These are phyloP conservation scores for Thermomyces lanuginosus DNA, from an alignment of 2,329 filamentous ascomycete genomes.

Conservation along the genomic window DNA sequence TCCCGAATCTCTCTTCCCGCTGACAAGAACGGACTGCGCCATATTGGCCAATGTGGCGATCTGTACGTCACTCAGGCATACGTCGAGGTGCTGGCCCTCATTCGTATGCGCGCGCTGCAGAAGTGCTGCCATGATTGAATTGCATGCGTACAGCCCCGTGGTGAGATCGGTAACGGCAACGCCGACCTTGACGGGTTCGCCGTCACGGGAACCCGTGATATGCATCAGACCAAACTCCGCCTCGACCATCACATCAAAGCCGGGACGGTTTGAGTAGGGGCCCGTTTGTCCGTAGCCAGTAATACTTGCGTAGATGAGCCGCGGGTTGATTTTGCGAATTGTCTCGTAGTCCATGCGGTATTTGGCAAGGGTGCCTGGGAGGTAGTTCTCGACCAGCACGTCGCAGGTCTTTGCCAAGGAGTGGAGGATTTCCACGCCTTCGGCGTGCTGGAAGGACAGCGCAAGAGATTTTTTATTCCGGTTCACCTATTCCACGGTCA, in stretches of 20 bases:
- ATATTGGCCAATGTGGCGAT: constrained; percentile 3
- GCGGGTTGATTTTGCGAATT: constrained; percentile 21
- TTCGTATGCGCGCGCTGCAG: constrained; percentile 23
- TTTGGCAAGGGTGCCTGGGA: constrained; percentile 27
- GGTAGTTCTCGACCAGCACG: constrained; percentile 30
- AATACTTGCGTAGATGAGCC: constrained; percentile 29
- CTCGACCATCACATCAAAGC: constrained; percentile 32
- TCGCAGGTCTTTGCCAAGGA: constrained; percentile 22
- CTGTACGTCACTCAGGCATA: constrained; percentile 29
- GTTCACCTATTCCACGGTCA: no score
- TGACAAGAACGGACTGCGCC: constrained; percentile 1
- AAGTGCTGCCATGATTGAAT: constrained; percentile 29
- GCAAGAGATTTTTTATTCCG: constrained; percentile 30
- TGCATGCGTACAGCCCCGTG: constrained; percentile 31
- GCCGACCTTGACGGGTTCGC: constrained; percentile 26
- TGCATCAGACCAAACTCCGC: constrained; percentile 31
- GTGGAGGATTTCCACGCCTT: constrained; percentile 17
- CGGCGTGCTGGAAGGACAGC: constrained; percentile 15
- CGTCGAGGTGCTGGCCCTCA: constrained; percentile 28
- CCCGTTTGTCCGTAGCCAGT: constrained; percentile 29
- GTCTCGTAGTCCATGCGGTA: constrained; percentile 26
- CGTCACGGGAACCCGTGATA: constrained; percentile 27
- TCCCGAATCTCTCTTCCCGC: constrained; percentile 23
- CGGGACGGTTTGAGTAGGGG: constrained; percentile 27
- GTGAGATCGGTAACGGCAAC: constrained; percentile 31